Evolutionary conservation across 495 filamentous ascomycete species (phyloP).

Genomic region (Penicillium nucicola): DNA sequence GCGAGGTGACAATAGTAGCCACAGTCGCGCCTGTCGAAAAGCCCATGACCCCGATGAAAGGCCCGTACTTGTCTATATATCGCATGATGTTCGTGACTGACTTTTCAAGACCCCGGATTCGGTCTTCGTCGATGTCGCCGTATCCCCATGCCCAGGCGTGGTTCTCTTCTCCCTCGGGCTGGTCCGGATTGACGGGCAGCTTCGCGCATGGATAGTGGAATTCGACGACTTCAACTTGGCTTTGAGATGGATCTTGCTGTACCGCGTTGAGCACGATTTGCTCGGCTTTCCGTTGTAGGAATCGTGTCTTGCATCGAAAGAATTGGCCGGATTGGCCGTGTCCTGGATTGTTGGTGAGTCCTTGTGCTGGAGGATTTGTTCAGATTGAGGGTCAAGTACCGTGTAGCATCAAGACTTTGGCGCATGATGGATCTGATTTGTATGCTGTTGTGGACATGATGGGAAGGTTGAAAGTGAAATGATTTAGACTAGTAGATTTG

Average conservation of each 20-base stretch:
- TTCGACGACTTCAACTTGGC: not conserved
- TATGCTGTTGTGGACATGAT: too few species aligned
- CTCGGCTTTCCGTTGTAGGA: constrained; percentile 1
- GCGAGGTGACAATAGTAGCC: not conserved
- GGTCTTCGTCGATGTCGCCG: not conserved
- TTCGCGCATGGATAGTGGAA: constrained; percentile 1
- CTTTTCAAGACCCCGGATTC: not conserved
- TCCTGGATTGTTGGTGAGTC: not conserved
- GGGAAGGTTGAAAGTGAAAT: too few species aligned
- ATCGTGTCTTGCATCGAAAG: constrained; percentile 10
- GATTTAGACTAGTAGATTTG: too few species aligned
- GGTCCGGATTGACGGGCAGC: not conserved
- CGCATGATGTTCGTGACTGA: not conserved
- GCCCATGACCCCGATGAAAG: constrained; percentile 2
- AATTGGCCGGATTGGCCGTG: constrained; percentile 8
- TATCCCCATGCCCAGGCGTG: constrained; percentile 1
- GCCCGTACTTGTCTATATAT: not conserved
- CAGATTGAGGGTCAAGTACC: too few species aligned
- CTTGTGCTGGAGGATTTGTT: too few species aligned
- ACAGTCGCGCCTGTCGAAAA: not conserved
- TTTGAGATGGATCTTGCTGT: not conserved
- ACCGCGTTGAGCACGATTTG: not conserved
- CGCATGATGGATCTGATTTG: not conserved
- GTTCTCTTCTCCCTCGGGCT: not conserved
- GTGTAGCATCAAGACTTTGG: not conserved